Base-by-base conservation (phyloP, 257 asterid genomes). In the Plantago major region DNA sequence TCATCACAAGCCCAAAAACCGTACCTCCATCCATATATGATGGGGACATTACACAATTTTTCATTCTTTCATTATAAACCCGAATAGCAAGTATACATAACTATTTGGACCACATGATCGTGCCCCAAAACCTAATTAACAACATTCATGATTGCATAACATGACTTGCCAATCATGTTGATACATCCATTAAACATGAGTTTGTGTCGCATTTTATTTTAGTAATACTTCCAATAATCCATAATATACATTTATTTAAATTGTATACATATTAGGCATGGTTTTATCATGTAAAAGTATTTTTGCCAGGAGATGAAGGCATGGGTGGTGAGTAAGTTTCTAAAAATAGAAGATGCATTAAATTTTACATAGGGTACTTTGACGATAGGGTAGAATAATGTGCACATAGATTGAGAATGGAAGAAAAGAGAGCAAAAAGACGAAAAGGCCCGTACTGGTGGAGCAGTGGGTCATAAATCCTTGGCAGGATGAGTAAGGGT, bases 141-240 rank as follows among this genome's bases (percentile, higher is more conserved):
- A 44, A 38, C 18, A 53, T 53, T 13, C 18, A 53, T 53, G 14
- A 53, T 22, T 26, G 1, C 4, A 65, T 40, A 75, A 74, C 79
- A 71, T 78, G 78, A 67, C 48, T 52, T 65, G 58, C 43, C 64
- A 63, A 78, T 74, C 76, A 68, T 15, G 61, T 71, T 78, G 43
- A 78, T 74, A 50, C 42, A 54, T 46, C 6, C 8, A 7, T 33
- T 33, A 4, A 33, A 33, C 40, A 33, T 4, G 3, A 22, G 26
- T 22, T 22, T 22, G 2, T 22, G 26, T 22, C 26, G 40, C 40
- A 33, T 33, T 33, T 33, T 7, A 1, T 4, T 33, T 33, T 5
- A 33, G 8, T 33, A 33, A 33, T 33, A 33, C 40, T 33, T 33
- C 69, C 69, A 69, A 65, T 55, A 58, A 56, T 55, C 44, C 13